A percentile compares a stretch with the other conserved stretches of the same genome.
phyloP scores from a whole-genome alignment of 2,329 filamentous ascomycete species.

The Colletotrichum magnum region DNA sequence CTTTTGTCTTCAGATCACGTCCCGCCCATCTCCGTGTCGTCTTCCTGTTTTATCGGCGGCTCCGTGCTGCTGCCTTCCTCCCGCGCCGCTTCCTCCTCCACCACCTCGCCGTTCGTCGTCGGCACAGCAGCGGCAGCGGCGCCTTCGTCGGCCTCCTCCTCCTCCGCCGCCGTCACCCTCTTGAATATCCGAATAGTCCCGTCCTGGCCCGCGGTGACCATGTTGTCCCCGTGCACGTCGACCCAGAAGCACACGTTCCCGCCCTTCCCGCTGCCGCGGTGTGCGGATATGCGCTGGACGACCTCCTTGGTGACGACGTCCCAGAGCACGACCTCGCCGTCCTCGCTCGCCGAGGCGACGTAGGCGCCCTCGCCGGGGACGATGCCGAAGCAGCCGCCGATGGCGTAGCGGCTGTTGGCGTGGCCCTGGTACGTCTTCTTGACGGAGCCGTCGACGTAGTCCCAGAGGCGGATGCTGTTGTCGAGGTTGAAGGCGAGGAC shows the following conservation, averaged over 20 bases:
- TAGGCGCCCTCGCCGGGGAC: slow-evolving; percentile 63
- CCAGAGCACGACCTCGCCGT: slow-evolving; percentile 89
- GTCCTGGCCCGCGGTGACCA: slow-evolving; percentile 72
- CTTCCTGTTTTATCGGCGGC: slow-evolving; percentile 42
- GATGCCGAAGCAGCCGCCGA: slow-evolving; percentile 87
- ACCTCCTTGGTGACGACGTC: slow-evolving; percentile 89
- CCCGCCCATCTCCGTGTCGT: slow-evolving; percentile 38
- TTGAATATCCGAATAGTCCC: slow-evolving; percentile 66
- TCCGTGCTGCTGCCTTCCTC: slow-evolving; percentile 19
- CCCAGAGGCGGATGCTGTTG: slow-evolving; percentile 91
- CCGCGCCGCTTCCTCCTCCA: not conserved
- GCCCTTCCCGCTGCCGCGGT: slow-evolving; percentile 47
- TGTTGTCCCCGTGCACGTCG: slow-evolving; percentile 68
- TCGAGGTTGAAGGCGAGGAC: slow-evolving; percentile 94
- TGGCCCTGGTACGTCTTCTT: slow-evolving; percentile 99
- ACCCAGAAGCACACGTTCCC: slow-evolving; percentile 75
- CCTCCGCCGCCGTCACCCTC: slow-evolving; percentile 41
- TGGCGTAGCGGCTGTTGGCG: slow-evolving; percentile 84
- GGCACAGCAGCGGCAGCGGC: not conserved
- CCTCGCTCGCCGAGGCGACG: slow-evolving; percentile 87
- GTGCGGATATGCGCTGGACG: slow-evolving; percentile 74
- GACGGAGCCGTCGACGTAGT: slow-evolving; percentile 91
- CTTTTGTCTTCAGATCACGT: not conserved
- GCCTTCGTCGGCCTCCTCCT: not conserved
- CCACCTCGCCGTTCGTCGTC: slow-evolving; percentile 7